A percentile compares a stretch with the other conserved stretches of the same genome.
These are phyloP conservation scores for Leccinum incarnatum DNA, from an alignment of 768 basidiomycete genomes.

Conservation along the genomic window DNA sequence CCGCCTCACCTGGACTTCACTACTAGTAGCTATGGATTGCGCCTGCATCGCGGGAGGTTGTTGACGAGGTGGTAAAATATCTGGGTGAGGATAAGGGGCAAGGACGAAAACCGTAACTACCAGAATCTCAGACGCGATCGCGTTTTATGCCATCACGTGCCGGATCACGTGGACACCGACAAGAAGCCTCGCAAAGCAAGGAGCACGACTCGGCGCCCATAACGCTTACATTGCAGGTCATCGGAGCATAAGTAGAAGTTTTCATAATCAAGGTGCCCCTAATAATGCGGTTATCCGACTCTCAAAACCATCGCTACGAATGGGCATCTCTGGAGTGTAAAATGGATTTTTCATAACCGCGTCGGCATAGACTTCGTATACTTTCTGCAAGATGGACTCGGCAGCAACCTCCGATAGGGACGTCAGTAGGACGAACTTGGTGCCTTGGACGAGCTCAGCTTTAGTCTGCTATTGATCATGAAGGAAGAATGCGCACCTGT, in stretches of 20 bases:
- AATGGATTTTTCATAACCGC: slow-evolving; percentile 99
- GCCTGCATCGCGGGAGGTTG: slow-evolving; percentile 22
- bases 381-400: slow-evolving; percentile 71
- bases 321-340: slow-evolving; percentile 99
- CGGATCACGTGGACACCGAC: slow-evolving; percentile 20
- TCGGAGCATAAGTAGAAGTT: neutral
- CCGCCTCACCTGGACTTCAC: slow-evolving; percentile 25
- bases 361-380: slow-evolving; percentile 93
- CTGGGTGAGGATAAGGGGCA: neutral
- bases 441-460: slow-evolving; percentile 51
- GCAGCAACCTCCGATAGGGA: slow-evolving; percentile 72
- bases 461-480: neutral
- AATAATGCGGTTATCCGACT: slow-evolving; percentile 59
- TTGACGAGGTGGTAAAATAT: neutral
- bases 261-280: slow-evolving; percentile 37
- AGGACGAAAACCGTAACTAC: neutral
- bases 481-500: slow-evolving; percentile 59
- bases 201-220: too few species aligned
- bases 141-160: slow-evolving; percentile 11
- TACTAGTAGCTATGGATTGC: slow-evolving; percentile 17
- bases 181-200: too few species aligned
- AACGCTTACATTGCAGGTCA: neutral
- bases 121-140: slow-evolving; percentile 10
- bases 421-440: slow-evolving; percentile 92
- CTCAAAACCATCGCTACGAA: slow-evolving; percentile 89